A percentile compares a stretch with the other conserved stretches of the same genome.
Evolutionary conservation across 2,329 filamentous ascomycete species (phyloP).

Genomic region (Verticillium nonalfalfae): DNA sequence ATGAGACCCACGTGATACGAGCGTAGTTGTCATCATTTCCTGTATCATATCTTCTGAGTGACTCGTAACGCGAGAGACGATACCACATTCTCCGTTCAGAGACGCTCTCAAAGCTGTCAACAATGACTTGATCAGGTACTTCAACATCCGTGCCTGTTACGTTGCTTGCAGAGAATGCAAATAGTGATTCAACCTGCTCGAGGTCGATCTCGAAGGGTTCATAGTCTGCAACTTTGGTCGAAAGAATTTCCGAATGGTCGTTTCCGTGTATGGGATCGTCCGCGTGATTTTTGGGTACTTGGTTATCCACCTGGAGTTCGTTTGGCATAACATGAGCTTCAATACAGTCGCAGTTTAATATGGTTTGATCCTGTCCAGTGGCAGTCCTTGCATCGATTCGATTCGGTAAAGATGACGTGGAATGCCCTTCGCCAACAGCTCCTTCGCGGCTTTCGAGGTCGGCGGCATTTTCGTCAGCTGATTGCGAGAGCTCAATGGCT

Average conservation of each 20-base stretch:
- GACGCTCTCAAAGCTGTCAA: slow-evolving; percentile 46
- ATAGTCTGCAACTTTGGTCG: not conserved
- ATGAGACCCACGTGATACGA: slow-evolving; percentile 51
- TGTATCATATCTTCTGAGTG: slow-evolving; percentile 47
- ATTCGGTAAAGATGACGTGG: not conserved
- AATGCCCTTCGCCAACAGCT: not conserved
- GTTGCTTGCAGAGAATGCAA: slow-evolving; percentile 16
- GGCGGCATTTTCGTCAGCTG: not conserved
- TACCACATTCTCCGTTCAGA: slow-evolving; percentile 61
- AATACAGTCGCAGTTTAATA: not conserved
- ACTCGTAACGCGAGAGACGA: slow-evolving; percentile 54
- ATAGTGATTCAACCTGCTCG: slow-evolving; percentile 24
- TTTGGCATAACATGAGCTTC: no score
- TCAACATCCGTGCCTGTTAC: slow-evolving; percentile 13
- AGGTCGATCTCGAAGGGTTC: slow-evolving; percentile 21
- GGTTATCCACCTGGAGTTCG: not conserved
- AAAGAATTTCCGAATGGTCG: not conserved
- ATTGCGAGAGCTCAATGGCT: not conserved
- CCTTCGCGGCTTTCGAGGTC: no score
- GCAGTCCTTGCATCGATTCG: not conserved
- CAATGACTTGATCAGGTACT: slow-evolving; percentile 39
- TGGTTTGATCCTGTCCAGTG: not conserved
- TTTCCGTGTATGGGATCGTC: not conserved
- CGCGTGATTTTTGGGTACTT: not conserved
- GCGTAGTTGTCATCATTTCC: slow-evolving; percentile 56